phyloP scores from a whole-genome alignment of 495 filamentous ascomycete species.

The Sordaria brevicollis region DNA sequence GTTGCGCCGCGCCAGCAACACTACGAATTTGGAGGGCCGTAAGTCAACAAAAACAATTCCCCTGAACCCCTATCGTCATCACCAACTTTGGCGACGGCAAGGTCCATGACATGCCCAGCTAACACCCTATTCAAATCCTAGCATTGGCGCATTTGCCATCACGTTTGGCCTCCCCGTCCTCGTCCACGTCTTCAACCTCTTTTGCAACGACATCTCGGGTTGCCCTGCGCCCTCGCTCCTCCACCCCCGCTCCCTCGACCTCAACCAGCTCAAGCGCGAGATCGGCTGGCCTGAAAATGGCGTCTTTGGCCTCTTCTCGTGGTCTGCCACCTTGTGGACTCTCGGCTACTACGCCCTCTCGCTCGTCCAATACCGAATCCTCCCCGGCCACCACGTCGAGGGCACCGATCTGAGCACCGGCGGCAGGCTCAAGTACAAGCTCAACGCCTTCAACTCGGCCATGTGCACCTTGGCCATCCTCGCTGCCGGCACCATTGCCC shows the following conservation, averaged over 20 bases:
- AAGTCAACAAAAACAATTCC: conserved; percentile 30
- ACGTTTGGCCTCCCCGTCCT: conserved; percentile 66
- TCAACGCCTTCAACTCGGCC: conserved; percentile 81
- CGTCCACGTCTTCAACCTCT: conserved; percentile 65
- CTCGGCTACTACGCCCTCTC: conserved; percentile 74
- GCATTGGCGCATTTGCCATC: conserved; percentile 63
- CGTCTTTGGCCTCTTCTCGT: conserved; percentile 48
- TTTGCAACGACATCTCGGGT: conserved; percentile 86
- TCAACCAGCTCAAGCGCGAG: conserved; percentile 64
- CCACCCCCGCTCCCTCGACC: conserved; percentile 57
- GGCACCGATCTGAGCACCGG: conserved; percentile 63
- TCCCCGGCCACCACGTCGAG: conserved; percentile 64
- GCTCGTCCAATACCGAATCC: conserved; percentile 59
- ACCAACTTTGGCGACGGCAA: background rate
- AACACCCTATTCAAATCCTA: conserved; percentile 21
- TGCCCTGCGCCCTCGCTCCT: conserved; percentile 85
- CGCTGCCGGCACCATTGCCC: conserved; percentile 59
- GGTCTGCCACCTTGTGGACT: conserved; percentile 53
- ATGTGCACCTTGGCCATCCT: conserved; percentile 55
- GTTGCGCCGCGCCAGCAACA: conserved; percentile 20
- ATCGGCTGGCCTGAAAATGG: conserved; percentile 68
- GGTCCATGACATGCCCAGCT: background rate
- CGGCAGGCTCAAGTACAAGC: conserved; percentile 72
- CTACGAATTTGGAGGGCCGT: conserved; percentile 88
- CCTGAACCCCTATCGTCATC: background rate